phyloP scores from a whole-genome alignment of 208 protist species.

The Crithidia acanthocephali region DNA sequence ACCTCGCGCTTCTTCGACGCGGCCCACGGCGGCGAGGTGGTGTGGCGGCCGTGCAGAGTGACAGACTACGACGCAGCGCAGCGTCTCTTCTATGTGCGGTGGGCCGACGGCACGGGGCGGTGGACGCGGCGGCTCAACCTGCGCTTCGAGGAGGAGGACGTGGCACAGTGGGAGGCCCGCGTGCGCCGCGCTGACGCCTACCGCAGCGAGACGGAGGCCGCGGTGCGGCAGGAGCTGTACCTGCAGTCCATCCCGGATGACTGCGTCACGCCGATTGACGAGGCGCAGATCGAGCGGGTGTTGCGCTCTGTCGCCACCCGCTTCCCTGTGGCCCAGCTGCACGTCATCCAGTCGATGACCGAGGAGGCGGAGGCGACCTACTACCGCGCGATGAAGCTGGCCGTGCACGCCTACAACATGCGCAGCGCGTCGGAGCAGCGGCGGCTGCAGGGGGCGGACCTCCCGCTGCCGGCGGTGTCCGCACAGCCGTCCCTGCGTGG shows the following conservation, averaged over 20 bases:
- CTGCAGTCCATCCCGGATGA: slow-evolving; percentile 64
- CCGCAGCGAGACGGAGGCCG: slow-evolving; percentile 74
- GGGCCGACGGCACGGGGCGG: slow-evolving; percentile 74
- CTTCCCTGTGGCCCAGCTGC: slow-evolving; percentile 78
- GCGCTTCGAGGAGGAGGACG: slow-evolving; percentile 87
- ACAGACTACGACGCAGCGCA: slow-evolving; percentile 67
- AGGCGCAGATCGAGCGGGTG: slow-evolving; percentile 89
- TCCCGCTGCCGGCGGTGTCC: slow-evolving; percentile 25
- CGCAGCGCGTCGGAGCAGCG: slow-evolving; percentile 59
- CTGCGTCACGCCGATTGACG: slow-evolving; percentile 69
- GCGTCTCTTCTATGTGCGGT: slow-evolving; percentile 74
- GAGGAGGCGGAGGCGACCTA: slow-evolving; percentile 83
- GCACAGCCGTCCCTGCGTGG: slow-evolving; percentile 55
- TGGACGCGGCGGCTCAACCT: slow-evolving; percentile 92
- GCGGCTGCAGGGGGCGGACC: slow-evolving; percentile 43
- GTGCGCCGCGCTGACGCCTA: slow-evolving; percentile 72
- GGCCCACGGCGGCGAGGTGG: slow-evolving; percentile 25
- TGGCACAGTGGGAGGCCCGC: slow-evolving; percentile 73
- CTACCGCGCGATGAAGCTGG: slow-evolving; percentile 78
- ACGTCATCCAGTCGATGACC: slow-evolving; percentile 78
- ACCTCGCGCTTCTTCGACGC: slow-evolving; percentile 80
- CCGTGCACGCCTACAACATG: slow-evolving; percentile 80
- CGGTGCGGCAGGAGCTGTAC: slow-evolving; percentile 79
- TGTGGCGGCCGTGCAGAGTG: slow-evolving; percentile 80
- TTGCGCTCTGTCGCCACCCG: slow-evolving; percentile 69